Evolutionary conservation across 495 filamentous ascomycete species (phyloP).

Genomic region (Daldinia caldariorum): DNA sequence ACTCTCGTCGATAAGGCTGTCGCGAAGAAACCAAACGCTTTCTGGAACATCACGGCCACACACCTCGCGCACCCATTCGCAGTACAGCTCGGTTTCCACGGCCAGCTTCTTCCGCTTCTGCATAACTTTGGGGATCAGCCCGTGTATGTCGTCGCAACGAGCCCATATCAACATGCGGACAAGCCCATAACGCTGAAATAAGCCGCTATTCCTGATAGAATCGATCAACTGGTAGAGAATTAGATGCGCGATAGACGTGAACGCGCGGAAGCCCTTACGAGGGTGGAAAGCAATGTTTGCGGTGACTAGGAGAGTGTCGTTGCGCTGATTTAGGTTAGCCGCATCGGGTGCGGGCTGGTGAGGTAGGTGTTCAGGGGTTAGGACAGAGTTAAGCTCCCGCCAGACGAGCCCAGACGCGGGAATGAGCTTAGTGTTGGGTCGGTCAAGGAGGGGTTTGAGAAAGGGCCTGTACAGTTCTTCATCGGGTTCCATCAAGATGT

Average conservation of each 20-base stretch:
- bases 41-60: constrained; percentile 45
- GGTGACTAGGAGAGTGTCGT: constrained; percentile 74
- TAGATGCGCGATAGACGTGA: constrained; percentile 54
- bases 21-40: constrained; percentile 41
- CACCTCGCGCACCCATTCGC: constrained; percentile 58
- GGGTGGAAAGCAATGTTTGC: constrained; percentile 64
- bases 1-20: constrained; percentile 49
- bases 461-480: constrained; percentile 61
- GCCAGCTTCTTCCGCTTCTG: constrained; percentile 61
- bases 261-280: constrained; percentile 46
- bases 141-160: constrained; percentile 59
- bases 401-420: constrained; percentile 60
- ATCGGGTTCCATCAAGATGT: constrained; percentile 81
- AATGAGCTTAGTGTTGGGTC: constrained; percentile 63
- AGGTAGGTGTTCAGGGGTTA: constrained; percentile 59
- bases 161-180: constrained; percentile 78
- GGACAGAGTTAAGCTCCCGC: constrained; percentile 59
- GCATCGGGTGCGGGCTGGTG: constrained; percentile 54
- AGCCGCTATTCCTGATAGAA: constrained; percentile 51
- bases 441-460: constrained; percentile 69
- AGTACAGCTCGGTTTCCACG: constrained; percentile 65
- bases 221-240: constrained; percentile 60
- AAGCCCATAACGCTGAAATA: constrained; percentile 71
- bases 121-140: constrained; percentile 63
- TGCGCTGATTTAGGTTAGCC: constrained; percentile 54